Percentiles rank a stretch among this genome's conserved stretches.
phyloP scores from a whole-genome alignment of 257 asterid species.

The Leptodermis oblonga region DNA sequence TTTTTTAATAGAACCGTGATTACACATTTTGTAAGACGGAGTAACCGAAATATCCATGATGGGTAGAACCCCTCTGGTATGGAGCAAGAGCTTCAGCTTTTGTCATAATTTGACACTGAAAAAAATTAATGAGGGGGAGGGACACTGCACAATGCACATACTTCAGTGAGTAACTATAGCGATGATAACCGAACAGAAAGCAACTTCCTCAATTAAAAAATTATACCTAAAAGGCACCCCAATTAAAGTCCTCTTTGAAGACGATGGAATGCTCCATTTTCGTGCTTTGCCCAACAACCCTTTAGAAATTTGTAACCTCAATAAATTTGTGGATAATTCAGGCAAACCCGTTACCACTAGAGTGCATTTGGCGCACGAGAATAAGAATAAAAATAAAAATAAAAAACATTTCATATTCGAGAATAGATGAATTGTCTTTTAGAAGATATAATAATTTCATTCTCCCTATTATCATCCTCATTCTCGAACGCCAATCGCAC shows the following conservation, averaged over 20 bases:
- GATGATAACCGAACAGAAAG: slow-evolving; percentile 8
- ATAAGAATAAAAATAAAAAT: too few relatives aligned
- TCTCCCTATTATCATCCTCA: too few relatives aligned
- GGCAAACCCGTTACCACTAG: too few relatives aligned
- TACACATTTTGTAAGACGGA: background rate
- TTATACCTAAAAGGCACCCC: slow-evolving; percentile 11
- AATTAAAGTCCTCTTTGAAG: slow-evolving; percentile 13
- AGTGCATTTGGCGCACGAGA: too few relatives aligned
- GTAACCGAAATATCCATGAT: background rate
- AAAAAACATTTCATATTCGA: too few relatives aligned
- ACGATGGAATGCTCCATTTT: slow-evolving; percentile 9
- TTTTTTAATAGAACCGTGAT: background rate
- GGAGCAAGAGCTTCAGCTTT: background rate
- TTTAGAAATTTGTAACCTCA: slow-evolving; percentile 15
- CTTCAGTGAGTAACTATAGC: background rate
- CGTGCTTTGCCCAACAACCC: slow-evolving; percentile 21
- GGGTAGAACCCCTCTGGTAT: slow-evolving; percentile 2
- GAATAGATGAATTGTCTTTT: too few relatives aligned
- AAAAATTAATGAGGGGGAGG: slow-evolving; percentile 3
- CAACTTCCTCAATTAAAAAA: slow-evolving; percentile 15
- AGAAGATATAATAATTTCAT: too few relatives aligned
- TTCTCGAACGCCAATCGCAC: too few relatives aligned
- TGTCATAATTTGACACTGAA: background rate
- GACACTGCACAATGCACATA: background rate
- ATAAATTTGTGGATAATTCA: slow-evolving; percentile 12